A percentile compares a stretch with the other conserved stretches of the same genome.
Evolutionary conservation across 177 flowering plant genomes (phyloP).

Genomic region (Vitis hybrid): DNA sequence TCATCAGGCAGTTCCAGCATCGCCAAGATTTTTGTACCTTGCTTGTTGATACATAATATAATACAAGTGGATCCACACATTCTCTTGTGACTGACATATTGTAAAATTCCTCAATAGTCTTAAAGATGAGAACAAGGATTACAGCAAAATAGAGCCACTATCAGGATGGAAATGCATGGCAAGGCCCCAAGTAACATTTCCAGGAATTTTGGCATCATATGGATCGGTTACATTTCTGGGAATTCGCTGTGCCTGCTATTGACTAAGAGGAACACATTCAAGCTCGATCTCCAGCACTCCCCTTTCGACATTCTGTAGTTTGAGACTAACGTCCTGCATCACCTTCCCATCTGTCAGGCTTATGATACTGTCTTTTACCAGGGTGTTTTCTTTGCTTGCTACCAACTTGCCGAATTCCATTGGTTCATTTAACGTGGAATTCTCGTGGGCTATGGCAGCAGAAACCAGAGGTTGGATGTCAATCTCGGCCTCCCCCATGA

Average conservation of each 20-base stretch:
- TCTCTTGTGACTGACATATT: not conserved
- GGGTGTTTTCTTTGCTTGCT: conserved; percentile 63
- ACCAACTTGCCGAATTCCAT: conserved; percentile 69
- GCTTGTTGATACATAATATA: not conserved
- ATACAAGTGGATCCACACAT: conserved; percentile 1
- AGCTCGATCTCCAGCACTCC: conserved; percentile 74
- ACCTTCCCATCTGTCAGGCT: conserved; percentile 52
- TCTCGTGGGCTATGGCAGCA: conserved; percentile 77
- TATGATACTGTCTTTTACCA: conserved; percentile 63
- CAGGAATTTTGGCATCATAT: too few species aligned
- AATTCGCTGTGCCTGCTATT: conserved; percentile 24
- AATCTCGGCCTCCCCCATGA: conserved; percentile 94
- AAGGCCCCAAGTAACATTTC: too few species aligned
- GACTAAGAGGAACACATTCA: conserved; percentile 65
- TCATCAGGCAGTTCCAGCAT: too few species aligned
- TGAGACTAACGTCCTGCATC: conserved; percentile 49
- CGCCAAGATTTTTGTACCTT: too few species aligned
- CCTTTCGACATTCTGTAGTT: conserved; percentile 80
- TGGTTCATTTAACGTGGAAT: conserved; percentile 36
- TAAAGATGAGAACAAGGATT: not conserved
- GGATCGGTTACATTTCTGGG: not conserved
- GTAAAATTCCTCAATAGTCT: not conserved
- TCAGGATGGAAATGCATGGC: not conserved
- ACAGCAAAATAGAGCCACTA: not conserved
- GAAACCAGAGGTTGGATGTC: conserved; percentile 78